Conservation (phyloP, 2,329 filamentous ascomycete genomes). For the Penicillium sp. region DNA sequence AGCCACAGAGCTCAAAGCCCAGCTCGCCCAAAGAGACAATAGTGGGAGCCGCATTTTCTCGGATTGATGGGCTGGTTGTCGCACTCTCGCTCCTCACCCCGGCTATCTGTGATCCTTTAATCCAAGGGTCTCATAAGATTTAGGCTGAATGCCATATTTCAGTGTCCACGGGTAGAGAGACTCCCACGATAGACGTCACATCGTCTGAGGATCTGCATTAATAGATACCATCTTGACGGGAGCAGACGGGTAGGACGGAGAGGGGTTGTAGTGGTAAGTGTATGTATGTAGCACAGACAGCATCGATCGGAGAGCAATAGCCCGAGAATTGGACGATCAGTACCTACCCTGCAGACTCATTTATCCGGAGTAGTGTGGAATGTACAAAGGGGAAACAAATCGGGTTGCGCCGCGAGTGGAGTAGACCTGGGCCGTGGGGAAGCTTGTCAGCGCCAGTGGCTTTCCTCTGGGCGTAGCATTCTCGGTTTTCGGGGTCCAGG, state of each 20-base stretch:
- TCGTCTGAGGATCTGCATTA: conserved; percentile 3
- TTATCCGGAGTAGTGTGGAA: neutral
- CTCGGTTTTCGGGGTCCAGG: neutral
- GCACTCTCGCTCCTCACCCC: neutral
- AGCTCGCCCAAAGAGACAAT: conserved; percentile 1
- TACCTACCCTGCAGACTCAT: neutral
- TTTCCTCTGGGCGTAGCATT: neutral
- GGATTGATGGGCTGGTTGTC: too few relatives aligned
- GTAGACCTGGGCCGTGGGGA: neutral
- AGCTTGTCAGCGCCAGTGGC: neutral
- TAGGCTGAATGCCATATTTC: conserved; percentile 4
- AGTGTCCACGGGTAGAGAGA: neutral
- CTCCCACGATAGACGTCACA: neutral
- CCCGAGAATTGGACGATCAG: neutral
- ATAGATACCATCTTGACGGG: neutral
- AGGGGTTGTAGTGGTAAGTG: neutral
- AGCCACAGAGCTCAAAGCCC: neutral
- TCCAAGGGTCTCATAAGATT: neutral
- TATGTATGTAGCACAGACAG: neutral
- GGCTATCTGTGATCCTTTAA: neutral
- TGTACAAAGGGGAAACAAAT: neutral
- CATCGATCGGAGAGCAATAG: neutral
- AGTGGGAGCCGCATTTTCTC: conserved; percentile 4
- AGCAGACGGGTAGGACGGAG: neutral
- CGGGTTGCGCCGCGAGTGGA: neutral